phyloP scores from a whole-genome alignment of 305 asterid genomes.

The Coffea humblotiana region DNA sequence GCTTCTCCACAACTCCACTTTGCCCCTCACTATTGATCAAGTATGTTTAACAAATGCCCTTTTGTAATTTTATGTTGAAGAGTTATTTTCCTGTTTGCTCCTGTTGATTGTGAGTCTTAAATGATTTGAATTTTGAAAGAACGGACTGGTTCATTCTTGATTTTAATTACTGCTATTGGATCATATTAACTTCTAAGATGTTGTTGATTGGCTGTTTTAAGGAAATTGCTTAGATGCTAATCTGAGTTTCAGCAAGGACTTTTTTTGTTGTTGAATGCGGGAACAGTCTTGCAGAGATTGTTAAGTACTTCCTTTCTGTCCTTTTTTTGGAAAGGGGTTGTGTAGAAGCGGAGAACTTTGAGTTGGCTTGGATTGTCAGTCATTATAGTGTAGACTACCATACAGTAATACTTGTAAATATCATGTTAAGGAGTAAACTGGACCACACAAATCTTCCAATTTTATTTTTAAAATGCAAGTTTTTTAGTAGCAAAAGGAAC shows the following conservation, averaged over 20 bases:
- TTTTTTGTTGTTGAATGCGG: too few relatives aligned
- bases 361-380: neutral
- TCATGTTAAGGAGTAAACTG: neutral
- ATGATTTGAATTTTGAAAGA: too few relatives aligned
- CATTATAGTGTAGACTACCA: neutral
- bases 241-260: too few relatives aligned
- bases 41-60: conserved; percentile 29
- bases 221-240: too few relatives aligned
- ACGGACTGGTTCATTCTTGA: neutral
- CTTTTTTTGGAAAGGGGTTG: neutral
- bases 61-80: too few relatives aligned
- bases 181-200: neutral
- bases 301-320: too few relatives aligned
- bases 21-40: conserved; percentile 71
- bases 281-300: too few relatives aligned
- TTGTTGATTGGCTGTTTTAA: neutral
- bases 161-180: too few relatives aligned
- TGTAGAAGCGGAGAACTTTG: neutral
- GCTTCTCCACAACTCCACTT: conserved; percentile 36
- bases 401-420: neutral
- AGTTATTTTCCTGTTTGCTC: neutral
- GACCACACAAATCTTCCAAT: too few relatives aligned
- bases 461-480: too few relatives aligned
- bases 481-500: neutral
- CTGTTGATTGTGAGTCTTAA: neutral